Percentiles rank a stretch among this genome's conserved stretches.
Evolutionary conservation across 1,284 basidiomycete species (phyloP).

Genomic region (Gymnopus androsaceus): DNA sequence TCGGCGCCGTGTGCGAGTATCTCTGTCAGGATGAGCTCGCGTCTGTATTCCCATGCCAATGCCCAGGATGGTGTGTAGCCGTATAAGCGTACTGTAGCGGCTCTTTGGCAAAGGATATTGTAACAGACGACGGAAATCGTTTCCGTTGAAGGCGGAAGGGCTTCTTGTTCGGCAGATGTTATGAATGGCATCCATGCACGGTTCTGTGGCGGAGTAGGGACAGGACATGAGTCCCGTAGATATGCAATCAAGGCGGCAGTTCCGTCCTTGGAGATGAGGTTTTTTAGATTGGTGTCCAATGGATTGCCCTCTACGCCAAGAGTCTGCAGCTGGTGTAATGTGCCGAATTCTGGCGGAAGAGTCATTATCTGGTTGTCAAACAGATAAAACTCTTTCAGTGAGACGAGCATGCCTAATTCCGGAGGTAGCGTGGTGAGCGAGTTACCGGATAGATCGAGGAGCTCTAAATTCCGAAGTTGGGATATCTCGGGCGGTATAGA

Average conservation of each 20-base stretch:
- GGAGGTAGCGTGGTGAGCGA: slow-evolving; percentile 78
- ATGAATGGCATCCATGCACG: slow-evolving; percentile 83
- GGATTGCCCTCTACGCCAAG: slow-evolving; percentile 97
- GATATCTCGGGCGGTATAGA: slow-evolving; percentile 84
- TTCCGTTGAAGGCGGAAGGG: slow-evolving; percentile 61
- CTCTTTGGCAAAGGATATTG: slow-evolving; percentile 94
- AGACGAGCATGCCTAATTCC: slow-evolving; percentile 90
- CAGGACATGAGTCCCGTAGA: slow-evolving; percentile 86
- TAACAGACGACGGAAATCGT: slow-evolving; percentile 86
- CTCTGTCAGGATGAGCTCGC: slow-evolving; percentile 88
- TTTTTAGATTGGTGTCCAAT: slow-evolving; percentile 75
- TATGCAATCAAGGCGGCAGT: slow-evolving; percentile 86
- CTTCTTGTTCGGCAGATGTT: slow-evolving; percentile 57
- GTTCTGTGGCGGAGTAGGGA: slow-evolving; percentile 81
- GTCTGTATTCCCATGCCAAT: slow-evolving; percentile 92
- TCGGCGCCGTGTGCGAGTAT: slow-evolving; percentile 85
- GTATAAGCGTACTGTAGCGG: slow-evolving; percentile 89
- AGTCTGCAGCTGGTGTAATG: slow-evolving; percentile 89
- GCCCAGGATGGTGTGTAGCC: slow-evolving; percentile 98
- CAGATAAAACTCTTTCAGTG: slow-evolving; percentile 88
- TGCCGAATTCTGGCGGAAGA: slow-evolving; percentile 88
- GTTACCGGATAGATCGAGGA: slow-evolving; percentile 94
- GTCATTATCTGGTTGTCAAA: slow-evolving; percentile 93
- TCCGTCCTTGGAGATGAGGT: slow-evolving; percentile 90
- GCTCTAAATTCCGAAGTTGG: slow-evolving; percentile 82